Evolutionary conservation across 495 filamentous ascomycete species (phyloP).

Genomic region (Neurospora sp.): DNA sequence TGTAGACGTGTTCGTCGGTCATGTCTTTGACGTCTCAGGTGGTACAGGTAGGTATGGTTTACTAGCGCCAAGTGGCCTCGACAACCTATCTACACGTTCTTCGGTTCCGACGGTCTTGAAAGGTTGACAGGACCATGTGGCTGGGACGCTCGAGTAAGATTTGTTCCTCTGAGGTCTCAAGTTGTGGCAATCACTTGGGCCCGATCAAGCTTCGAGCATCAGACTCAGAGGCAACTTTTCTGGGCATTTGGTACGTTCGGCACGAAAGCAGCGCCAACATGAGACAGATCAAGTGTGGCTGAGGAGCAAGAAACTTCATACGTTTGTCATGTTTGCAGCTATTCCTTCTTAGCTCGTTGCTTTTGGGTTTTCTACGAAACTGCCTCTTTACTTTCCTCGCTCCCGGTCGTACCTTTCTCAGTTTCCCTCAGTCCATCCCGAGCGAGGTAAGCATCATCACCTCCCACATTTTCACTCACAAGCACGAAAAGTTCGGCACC

Average conservation of each 20-base stretch:
- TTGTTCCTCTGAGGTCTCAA: too few relatives aligned
- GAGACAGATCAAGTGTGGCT: neutral
- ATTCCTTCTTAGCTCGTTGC: neutral
- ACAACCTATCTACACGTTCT: too few relatives aligned
- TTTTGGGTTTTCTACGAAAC: neutral
- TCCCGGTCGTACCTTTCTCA: neutral
- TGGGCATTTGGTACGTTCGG: neutral
- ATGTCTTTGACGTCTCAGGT: neutral
- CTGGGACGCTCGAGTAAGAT: too few relatives aligned
- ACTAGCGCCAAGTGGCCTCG: too few relatives aligned
- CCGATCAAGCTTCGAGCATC: too few relatives aligned
- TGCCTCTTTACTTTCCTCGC: too few relatives aligned
- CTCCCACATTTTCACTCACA: neutral
- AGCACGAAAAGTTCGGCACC: neutral
- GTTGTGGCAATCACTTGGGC: too few relatives aligned
- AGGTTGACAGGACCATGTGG: too few relatives aligned
- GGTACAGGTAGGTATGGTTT: too few relatives aligned
- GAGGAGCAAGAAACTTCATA: neutral
- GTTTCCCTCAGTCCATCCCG: neutral
- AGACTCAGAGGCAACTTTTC: too few relatives aligned
- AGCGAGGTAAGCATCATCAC: neutral
- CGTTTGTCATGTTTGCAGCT: neutral
- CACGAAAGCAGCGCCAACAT: neutral
- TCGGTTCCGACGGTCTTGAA: too few relatives aligned
- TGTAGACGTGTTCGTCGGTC: neutral